Conservation (phyloP, 2,329 filamentous ascomycete genomes). For the Rutstroemia sp. region DNA sequence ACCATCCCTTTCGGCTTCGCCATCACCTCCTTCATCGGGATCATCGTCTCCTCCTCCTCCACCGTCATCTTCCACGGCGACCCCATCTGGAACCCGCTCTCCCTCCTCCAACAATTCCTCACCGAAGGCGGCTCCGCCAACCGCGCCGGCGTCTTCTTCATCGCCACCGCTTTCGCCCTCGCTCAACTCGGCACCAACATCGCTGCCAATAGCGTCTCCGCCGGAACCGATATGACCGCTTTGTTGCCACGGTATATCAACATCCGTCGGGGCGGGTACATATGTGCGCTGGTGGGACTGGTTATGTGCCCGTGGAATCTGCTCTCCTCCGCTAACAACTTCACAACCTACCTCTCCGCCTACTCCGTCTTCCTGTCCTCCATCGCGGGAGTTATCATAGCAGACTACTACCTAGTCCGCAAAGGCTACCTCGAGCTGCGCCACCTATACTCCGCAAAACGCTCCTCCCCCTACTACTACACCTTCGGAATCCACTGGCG, state of each 20-base stretch:
- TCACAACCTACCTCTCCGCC: conserved; percentile 84
- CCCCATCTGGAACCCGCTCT: conserved; percentile 67
- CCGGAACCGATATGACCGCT: conserved; percentile 70
- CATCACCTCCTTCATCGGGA: conserved; percentile 78
- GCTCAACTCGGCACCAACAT: conserved; percentile 85
- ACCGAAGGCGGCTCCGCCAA: conserved; percentile 60
- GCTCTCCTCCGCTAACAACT: conserved; percentile 67
- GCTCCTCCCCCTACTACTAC: conserved; percentile 65
- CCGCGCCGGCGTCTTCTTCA: conserved; percentile 70
- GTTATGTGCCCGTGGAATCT: conserved; percentile 85
- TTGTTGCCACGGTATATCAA: conserved; percentile 72
- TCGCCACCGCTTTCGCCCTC: conserved; percentile 62
- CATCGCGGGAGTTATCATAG: conserved; percentile 84
- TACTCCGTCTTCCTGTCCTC: conserved; percentile 93
- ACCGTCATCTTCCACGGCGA: conserved; percentile 55
- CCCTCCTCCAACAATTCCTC: conserved; percentile 59
- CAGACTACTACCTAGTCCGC: conserved; percentile 82
- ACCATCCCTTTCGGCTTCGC: conserved; percentile 67
- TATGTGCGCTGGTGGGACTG: conserved; percentile 72
- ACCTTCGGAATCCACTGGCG: conserved; percentile 72
- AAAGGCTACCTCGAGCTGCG: conserved; percentile 72
- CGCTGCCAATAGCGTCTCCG: conserved; percentile 77
- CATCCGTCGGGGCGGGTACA: conserved; percentile 80
- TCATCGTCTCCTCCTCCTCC: conserved; percentile 68
- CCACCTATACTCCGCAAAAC: conserved; percentile 69